Conservation (phyloP, 805 yeast species). For the Metschnikowia chrysomelidarum region DNA sequence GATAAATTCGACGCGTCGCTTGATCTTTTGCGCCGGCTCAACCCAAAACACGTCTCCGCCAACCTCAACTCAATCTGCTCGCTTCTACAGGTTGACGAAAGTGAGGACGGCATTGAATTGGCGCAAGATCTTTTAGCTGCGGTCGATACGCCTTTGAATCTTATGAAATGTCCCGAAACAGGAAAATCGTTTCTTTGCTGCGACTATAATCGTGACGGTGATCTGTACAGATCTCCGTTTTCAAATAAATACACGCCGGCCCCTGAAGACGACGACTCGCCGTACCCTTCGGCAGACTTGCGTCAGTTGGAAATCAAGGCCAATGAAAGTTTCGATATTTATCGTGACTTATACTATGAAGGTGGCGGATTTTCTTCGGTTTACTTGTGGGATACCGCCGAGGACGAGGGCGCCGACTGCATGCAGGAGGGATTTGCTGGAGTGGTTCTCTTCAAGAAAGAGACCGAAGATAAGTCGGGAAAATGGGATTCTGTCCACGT, state of each 20-base stretch:
- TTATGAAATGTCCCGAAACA: slow-evolving; percentile 46
- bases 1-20: slow-evolving; percentile 72
- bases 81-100: slow-evolving; percentile 26
- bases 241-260: slow-evolving; percentile 66
- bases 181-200: slow-evolving; percentile 78
- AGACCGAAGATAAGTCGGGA: slow-evolving; percentile 48
- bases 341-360: slow-evolving; percentile 91
- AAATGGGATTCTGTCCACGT: slow-evolving; percentile 95
- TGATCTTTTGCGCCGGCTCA: slow-evolving; percentile 71
- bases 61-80: slow-evolving; percentile 51
- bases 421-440: slow-evolving; percentile 76
- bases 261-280: slow-evolving; percentile 48
- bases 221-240: slow-evolving; percentile 90
- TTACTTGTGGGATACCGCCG: slow-evolving; percentile 86
- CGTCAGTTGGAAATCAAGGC: slow-evolving; percentile 77
- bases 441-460: slow-evolving; percentile 80
- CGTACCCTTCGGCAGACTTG: slow-evolving; percentile 63
- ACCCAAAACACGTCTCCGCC: slow-evolving; percentile 57
- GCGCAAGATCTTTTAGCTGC: slow-evolving; percentile 87
- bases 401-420: slow-evolving; percentile 41
- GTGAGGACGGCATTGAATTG: slow-evolving; percentile 43
- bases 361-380: slow-evolving; percentile 84
- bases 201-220: slow-evolving; percentile 95
- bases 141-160: slow-evolving; percentile 78
- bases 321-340: slow-evolving; percentile 88